Evolutionary conservation across 495 filamentous ascomycete species (phyloP).

Genomic region (Aspergillus nanangensis): DNA sequence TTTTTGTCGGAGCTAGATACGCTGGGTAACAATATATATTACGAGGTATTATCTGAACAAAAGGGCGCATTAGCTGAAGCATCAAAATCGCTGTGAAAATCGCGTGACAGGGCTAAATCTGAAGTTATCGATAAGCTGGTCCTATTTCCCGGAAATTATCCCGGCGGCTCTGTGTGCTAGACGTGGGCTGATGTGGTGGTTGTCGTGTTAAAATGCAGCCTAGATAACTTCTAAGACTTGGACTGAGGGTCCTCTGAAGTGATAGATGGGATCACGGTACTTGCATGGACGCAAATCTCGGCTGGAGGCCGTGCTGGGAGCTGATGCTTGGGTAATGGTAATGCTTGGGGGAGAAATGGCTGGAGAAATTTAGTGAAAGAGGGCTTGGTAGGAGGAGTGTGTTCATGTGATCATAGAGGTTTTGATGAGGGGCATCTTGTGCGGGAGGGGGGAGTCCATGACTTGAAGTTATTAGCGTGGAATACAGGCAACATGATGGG

Average conservation of each 20-base stretch:
- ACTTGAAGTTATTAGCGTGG: conserved; percentile 11
- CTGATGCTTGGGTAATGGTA: conserved; percentile 13
- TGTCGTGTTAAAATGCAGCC: not conserved
- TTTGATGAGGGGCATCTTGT: not conserved
- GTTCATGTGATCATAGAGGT: not conserved
- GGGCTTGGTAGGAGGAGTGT: not conserved
- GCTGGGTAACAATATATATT: conserved; percentile 10
- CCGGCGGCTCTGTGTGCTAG: not conserved
- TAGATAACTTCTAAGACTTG: not conserved
- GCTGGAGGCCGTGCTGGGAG: conserved; percentile 16
- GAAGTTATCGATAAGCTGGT: not conserved
- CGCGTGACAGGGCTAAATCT: not conserved
- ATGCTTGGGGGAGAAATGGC: conserved; percentile 4
- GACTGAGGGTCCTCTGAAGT: not conserved
- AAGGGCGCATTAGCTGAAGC: conserved; percentile 7
- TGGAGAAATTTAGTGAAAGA: conserved; percentile 4
- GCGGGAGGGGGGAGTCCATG: conserved; percentile 4
- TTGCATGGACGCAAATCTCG: conserved; percentile 14
- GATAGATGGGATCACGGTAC: conserved; percentile 2
- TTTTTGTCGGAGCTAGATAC: conserved; percentile 13
- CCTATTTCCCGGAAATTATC: not conserved
- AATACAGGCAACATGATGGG: conserved; percentile 7
- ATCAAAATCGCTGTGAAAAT: conserved; percentile 6
- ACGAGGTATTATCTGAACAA: conserved; percentile 7
- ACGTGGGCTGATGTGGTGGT: not conserved